Evolutionary conservation across 352 stramenopile genomes (phyloP).

Genomic region (Halophytophthora batemanensis): DNA sequence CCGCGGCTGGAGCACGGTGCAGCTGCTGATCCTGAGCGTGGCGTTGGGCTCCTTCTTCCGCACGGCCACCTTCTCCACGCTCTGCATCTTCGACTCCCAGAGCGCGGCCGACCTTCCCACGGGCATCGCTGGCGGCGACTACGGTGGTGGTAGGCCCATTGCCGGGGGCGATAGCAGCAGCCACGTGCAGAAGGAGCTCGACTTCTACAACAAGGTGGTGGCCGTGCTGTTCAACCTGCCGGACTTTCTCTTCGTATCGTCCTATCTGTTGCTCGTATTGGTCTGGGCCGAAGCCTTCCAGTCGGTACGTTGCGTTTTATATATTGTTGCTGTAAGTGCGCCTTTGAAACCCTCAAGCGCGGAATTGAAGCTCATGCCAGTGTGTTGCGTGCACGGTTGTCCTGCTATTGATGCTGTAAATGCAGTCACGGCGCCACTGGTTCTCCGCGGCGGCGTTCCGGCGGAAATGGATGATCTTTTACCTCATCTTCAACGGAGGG

Average conservation of each 20-base stretch:
- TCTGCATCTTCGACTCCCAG: slow-evolving; percentile 87
- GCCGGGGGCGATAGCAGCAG: slow-evolving; percentile 12
- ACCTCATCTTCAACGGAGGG: slow-evolving; percentile 89
- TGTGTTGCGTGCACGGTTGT: slow-evolving; percentile 6
- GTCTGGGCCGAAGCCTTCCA: slow-evolving; percentile 91
- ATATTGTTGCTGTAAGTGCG: not conserved
- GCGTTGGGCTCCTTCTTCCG: slow-evolving; percentile 85
- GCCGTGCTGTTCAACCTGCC: slow-evolving; percentile 91
- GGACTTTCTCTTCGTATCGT: slow-evolving; percentile 91
- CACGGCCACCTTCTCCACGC: slow-evolving; percentile 81
- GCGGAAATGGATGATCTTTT: slow-evolving; percentile 90
- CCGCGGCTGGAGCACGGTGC: slow-evolving; percentile 75
- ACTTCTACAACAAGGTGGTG: slow-evolving; percentile 91
- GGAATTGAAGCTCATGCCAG: not conserved
- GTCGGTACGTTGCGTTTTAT: slow-evolving; percentile 40
- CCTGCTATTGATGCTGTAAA: not conserved
- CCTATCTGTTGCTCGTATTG: slow-evolving; percentile 88
- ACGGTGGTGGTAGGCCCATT: slow-evolving; percentile 13
- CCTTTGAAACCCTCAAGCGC: not conserved
- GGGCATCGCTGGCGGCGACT: slow-evolving; percentile 19
- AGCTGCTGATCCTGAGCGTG: slow-evolving; percentile 80
- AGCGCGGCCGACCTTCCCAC: slow-evolving; percentile 39
- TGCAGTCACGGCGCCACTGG: slow-evolving; percentile 86
- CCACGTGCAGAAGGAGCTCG: slow-evolving; percentile 57
- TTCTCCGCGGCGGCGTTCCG: slow-evolving; percentile 84